Conservation (phyloP, 1,284 basidiomycete genomes). For the Ustilago lituana region DNA sequence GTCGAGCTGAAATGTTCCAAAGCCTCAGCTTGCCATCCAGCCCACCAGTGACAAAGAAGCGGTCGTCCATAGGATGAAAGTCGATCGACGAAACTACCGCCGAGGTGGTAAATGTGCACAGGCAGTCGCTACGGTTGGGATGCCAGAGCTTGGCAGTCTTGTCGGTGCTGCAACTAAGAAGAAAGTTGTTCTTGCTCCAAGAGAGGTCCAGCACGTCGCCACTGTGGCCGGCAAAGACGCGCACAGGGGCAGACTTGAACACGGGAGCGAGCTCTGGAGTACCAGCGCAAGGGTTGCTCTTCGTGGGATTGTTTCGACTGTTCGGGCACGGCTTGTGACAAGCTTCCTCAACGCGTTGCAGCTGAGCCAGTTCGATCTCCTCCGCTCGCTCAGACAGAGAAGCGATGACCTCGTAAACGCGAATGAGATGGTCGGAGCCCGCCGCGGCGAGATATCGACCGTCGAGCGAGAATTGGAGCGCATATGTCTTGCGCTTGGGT, state of each 20-base stretch:
- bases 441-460: slow-evolving; percentile 67
- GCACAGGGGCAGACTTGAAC: slow-evolving; percentile 56
- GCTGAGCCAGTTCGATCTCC: slow-evolving; percentile 27
- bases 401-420: slow-evolving; percentile 56
- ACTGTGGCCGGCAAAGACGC: slow-evolving; percentile 64
- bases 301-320: slow-evolving; percentile 3
- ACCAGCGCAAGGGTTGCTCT: not conserved
- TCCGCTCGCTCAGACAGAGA: slow-evolving; percentile 30
- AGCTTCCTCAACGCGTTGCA: slow-evolving; percentile 2
- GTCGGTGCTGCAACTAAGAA: slow-evolving; percentile 68
- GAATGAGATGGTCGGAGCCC: slow-evolving; percentile 65
- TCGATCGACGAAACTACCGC: slow-evolving; percentile 68
- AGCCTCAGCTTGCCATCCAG: slow-evolving; percentile 68
- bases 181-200: slow-evolving; percentile 69
- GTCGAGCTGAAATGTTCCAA: slow-evolving; percentile 63
- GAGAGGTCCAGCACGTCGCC: slow-evolving; percentile 67
- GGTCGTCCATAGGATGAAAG: slow-evolving; percentile 67
- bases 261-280: slow-evolving; percentile 33
- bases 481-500: slow-evolving; percentile 61
- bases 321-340: not conserved
- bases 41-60: slow-evolving; percentile 68
- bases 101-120: slow-evolving; percentile 67
- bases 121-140: slow-evolving; percentile 62
- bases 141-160: slow-evolving; percentile 69
- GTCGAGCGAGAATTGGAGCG: slow-evolving; percentile 65